Base-by-base conservation (phyloP, 495 filamentous ascomycete species). In the Astrothelium subdiscretum region DNA sequence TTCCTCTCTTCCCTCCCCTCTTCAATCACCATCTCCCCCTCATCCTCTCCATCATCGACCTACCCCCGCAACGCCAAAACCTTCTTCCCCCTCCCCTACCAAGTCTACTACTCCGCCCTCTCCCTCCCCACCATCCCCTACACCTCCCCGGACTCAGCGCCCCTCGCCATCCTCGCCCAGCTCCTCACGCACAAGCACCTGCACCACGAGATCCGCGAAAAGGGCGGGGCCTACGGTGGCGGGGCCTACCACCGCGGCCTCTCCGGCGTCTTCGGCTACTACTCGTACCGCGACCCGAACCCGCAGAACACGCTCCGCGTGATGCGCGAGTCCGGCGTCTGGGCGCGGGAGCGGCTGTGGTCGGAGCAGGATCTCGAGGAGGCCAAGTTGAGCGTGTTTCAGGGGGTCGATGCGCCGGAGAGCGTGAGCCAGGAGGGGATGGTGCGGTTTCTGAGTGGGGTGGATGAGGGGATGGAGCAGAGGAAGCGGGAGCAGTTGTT, bases 241-340 rank as follows among this genome's bases (percentile, higher is more conserved):
- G 89, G 90, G 18, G 91, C 95, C 13, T 95, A 90, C 74, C 84
- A 87, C 52, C 83, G 84, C 11, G 85, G 85, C 2, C 70, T 95
- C 2, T 86, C 87, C 66, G 94, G 94, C 22, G 68, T 94, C 1
- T 97, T 98, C 68, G 90, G 91, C 40, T 92, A 96, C 75, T 96
- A 92, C 76, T 92, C 88, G 63, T 98, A 97, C 76, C 86, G 94
- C 18, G 94, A 98, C 74, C 94, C 95, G n/a, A 96, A 97, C 71
- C 91, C 95, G 10, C 76, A 85, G 62, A 97, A 96, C 72, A 89
- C 89, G 0, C 74, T 97, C 63, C 86, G 83, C 60, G 87, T 97
- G 54, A 95, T 97, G 83, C 76, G 79, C 24, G 86, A 86, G 65
- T 88, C 90, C 10, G 95, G 94, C 18, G 76, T 82, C 57, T 97